Evolutionary conservation across 257 asterid species (phyloP).

Genomic region (Nicotiana tomentosiformis): DNA sequence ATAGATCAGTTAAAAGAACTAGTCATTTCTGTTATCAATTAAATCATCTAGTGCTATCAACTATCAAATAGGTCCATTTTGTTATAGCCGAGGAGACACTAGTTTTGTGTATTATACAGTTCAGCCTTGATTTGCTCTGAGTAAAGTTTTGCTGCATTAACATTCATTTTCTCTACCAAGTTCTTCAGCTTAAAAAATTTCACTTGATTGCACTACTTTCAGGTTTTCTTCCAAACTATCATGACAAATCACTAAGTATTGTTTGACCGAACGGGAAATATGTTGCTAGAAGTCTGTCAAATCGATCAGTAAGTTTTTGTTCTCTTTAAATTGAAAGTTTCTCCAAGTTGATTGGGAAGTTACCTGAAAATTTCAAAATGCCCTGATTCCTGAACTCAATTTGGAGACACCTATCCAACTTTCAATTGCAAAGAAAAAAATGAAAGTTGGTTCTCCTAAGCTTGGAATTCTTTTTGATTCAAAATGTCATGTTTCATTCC

Average conservation of each 20-base stretch:
- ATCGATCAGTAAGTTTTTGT: no score
- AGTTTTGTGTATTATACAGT: background rate
- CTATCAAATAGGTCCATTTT: background rate
- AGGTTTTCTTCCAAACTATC: no score
- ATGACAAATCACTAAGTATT: no score
- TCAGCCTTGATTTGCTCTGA: background rate
- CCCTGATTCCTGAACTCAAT: no score
- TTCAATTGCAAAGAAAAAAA: no score
- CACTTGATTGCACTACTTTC: no score
- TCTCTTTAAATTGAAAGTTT: background rate
- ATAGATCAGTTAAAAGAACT: background rate
- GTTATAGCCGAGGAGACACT: background rate
- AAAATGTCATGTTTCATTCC: no score
- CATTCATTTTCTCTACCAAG: no score
- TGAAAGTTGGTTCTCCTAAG: background rate
- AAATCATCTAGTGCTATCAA: background rate
- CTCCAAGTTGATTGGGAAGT: background rate
- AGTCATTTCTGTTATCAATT: background rate
- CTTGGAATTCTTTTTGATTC: background rate
- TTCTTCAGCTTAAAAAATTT: no score
- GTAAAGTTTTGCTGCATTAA: background rate
- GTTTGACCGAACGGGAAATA: background rate
- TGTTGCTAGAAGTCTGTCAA: background rate
- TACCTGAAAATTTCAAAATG: no score
- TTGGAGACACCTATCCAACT: no score